phyloP scores from a whole-genome alignment of 2,329 filamentous ascomycete species.

The Sodiomyces alkalinus region DNA sequence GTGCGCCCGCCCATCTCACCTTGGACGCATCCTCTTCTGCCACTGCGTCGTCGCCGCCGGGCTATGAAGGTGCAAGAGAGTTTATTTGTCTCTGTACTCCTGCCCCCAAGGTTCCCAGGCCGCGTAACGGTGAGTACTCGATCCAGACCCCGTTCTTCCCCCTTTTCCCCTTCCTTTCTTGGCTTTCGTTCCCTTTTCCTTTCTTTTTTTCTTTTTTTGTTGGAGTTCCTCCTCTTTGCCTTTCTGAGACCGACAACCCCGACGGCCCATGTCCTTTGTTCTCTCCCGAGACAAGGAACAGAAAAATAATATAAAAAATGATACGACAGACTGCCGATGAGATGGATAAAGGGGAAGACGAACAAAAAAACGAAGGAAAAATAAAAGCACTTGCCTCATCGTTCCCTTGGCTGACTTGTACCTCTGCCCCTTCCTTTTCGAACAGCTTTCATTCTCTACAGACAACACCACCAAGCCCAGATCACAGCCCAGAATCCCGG shows the following conservation, averaged over 20 bases:
- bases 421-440: constrained; percentile 12
- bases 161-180: constrained; percentile 4
- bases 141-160: background rate
- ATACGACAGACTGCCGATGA: too few species aligned
- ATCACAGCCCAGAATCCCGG: constrained; percentile 76
- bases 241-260: constrained; percentile 1
- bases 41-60: too few species aligned
- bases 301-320: constrained; percentile 5
- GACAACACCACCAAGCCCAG: constrained; percentile 75
- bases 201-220: constrained; percentile 4
- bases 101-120: constrained; percentile 40
- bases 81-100: constrained; percentile 41
- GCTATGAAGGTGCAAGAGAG: constrained; percentile 14
- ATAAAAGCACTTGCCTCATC: too few species aligned
- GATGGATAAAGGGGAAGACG: too few species aligned
- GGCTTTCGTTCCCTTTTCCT: constrained; percentile 4
- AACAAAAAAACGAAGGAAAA: too few species aligned
- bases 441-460: constrained; percentile 90
- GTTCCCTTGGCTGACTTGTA: constrained; percentile 14
- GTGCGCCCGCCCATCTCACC: too few species aligned
- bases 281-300: constrained; percentile 5
- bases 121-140: constrained; percentile 38
- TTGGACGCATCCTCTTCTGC: too few species aligned
- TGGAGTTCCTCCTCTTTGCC: constrained; percentile 5
- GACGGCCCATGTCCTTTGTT: constrained; percentile 4